Evolutionary conservation across 2,329 filamentous ascomycete genomes (phyloP).

Genomic region (Colletotrichum sp.): DNA sequence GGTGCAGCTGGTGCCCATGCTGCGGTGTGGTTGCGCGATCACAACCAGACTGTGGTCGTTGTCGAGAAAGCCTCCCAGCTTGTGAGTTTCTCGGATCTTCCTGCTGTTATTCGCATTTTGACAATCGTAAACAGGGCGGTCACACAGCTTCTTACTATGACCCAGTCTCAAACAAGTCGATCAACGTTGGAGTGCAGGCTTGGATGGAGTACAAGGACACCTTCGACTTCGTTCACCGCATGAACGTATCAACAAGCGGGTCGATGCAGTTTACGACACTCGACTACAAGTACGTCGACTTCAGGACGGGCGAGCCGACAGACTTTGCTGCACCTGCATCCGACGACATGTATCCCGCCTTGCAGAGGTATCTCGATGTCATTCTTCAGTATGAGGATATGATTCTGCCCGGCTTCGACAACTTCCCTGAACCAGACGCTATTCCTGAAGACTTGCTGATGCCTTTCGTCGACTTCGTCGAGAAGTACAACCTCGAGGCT

Average conservation of each 20-base stretch:
- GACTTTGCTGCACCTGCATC: slow-evolving; percentile 28
- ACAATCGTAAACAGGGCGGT: slow-evolving; percentile 28
- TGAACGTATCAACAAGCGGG: slow-evolving; percentile 32
- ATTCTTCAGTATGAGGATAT: slow-evolving; percentile 35
- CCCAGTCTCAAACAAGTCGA: slow-evolving; percentile 25
- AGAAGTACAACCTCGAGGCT: slow-evolving; percentile 50
- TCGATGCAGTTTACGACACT: slow-evolving; percentile 27
- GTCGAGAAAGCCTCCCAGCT: slow-evolving; percentile 40
- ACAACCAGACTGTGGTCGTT: slow-evolving; percentile 39
- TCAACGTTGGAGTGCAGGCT: slow-evolving; percentile 25
- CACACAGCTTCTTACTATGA: slow-evolving; percentile 35
- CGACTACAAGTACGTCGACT: slow-evolving; percentile 35
- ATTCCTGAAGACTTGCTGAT: slow-evolving; percentile 52
- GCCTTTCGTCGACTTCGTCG: slow-evolving; percentile 51
- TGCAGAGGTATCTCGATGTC: slow-evolving; percentile 32
- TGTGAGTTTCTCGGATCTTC: slow-evolving; percentile 19
- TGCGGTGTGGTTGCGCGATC: slow-evolving; percentile 41
- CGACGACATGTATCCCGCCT: slow-evolving; percentile 26
- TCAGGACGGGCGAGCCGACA: slow-evolving; percentile 36
- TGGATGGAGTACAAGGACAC: slow-evolving; percentile 37
- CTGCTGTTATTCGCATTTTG: not conserved
- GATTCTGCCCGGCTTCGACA: slow-evolving; percentile 37
- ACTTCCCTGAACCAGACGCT: slow-evolving; percentile 43
- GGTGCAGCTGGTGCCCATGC: slow-evolving; percentile 44
- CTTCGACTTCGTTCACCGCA: slow-evolving; percentile 33